Conservation (phyloP, 2,329 filamentous ascomycete genomes). For the Didymellaceae sp. region DNA sequence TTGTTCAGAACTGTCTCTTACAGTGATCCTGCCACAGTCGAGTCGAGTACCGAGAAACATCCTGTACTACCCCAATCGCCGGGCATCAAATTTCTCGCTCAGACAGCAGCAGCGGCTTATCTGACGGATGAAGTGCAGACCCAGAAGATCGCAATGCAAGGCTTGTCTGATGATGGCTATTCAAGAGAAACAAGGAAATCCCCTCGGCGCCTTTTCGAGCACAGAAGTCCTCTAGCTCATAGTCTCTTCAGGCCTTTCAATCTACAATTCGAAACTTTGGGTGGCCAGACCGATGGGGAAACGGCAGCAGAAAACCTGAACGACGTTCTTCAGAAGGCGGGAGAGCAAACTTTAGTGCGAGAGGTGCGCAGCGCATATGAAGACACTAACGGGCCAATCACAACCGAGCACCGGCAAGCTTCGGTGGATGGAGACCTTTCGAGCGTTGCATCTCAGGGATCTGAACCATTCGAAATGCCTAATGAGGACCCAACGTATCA, state of each 20-base stretch:
- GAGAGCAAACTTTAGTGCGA: slow-evolving; percentile 30
- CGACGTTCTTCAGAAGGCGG: slow-evolving; percentile 16
- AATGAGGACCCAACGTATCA: slow-evolving; percentile 21
- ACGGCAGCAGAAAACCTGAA: slow-evolving; percentile 13
- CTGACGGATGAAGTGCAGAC: slow-evolving; percentile 37
- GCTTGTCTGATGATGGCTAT: slow-evolving; percentile 40
- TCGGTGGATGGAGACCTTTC: not conserved
- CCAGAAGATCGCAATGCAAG: slow-evolving; percentile 37
- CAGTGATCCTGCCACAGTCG: not conserved
- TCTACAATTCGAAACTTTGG: slow-evolving; percentile 33
- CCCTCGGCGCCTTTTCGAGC: slow-evolving; percentile 24
- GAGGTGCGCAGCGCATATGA: slow-evolving; percentile 38
- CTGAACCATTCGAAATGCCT: slow-evolving; percentile 19
- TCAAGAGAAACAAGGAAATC: slow-evolving; percentile 22
- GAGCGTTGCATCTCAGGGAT: not conserved
- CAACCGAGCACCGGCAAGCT: slow-evolving; percentile 30
- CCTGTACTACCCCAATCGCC: not conserved
- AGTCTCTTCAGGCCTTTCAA: slow-evolving; percentile 44
- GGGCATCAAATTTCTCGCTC: not conserved
- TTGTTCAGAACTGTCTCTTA: not conserved
- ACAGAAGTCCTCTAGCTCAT: slow-evolving; percentile 33
- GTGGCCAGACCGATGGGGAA: slow-evolving; percentile 14
- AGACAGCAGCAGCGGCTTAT: slow-evolving; percentile 26
- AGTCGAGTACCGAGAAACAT: not conserved
- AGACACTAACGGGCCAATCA: slow-evolving; percentile 36